A percentile compares a stretch with the other conserved stretches of the same genome.
Evolutionary conservation across 345 rosid genomes (phyloP).

Genomic region (Eucalyptus curtisii): DNA sequence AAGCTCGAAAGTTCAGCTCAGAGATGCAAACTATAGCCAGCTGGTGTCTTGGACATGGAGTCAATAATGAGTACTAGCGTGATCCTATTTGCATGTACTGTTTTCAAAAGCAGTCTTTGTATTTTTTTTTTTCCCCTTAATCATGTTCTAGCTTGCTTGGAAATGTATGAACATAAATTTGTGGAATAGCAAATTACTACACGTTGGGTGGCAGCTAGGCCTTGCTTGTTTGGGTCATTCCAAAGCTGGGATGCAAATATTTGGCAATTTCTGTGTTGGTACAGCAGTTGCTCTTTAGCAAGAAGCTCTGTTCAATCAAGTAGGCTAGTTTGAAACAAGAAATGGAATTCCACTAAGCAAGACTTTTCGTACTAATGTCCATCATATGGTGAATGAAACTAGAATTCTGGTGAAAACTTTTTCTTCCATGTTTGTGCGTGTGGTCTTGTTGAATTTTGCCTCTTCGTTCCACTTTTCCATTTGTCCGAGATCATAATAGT

Average conservation of each 20-base stretch:
- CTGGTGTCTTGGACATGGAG: neutral
- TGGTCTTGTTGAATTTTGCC: neutral
- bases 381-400: neutral
- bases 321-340: neutral
- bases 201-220: neutral
- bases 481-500: neutral
- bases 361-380: neutral
- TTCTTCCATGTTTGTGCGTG: neutral
- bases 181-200: neutral
- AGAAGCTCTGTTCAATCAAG: neutral
- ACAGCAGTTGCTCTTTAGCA: neutral
- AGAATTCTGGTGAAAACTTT: neutral
- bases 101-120: neutral
- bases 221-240: neutral
- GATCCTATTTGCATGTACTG: neutral
- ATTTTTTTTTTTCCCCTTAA: neutral
- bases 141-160: neutral
- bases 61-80: neutral
- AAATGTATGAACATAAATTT: neutral
- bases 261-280: neutral
- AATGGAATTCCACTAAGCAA: neutral
- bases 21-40: neutral
- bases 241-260: neutral
- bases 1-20: neutral
- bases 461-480: neutral